phyloP scores from a whole-genome alignment of 2,329 filamentous ascomycete genomes.

The Teratosphaeria nubilosa region DNA sequence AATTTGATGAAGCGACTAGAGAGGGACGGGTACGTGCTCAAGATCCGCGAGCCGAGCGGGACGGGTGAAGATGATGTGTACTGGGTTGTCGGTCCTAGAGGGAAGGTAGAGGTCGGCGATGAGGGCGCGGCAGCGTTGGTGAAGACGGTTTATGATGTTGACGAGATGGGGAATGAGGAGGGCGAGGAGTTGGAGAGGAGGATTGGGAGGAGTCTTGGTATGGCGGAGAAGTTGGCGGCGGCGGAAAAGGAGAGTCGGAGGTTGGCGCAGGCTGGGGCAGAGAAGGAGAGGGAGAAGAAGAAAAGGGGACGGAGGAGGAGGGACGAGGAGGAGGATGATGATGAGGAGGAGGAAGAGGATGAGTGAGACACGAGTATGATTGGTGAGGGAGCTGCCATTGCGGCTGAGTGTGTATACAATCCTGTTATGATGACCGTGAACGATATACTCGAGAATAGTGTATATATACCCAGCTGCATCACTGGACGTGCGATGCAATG shows the following conservation, averaged over 20 bases:
- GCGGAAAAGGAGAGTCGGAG: slow-evolving; percentile 17
- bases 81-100: slow-evolving; percentile 76
- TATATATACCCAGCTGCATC: too few species aligned
- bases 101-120: slow-evolving; percentile 74
- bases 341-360: slow-evolving; percentile 8
- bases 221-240: slow-evolving; percentile 10
- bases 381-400: not conserved
- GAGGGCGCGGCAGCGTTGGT: slow-evolving; percentile 64
- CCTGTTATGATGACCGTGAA: not conserved
- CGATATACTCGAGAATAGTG: not conserved
- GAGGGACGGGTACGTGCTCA: slow-evolving; percentile 74
- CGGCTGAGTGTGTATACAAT: not conserved
- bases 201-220: slow-evolving; percentile 24
- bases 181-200: slow-evolving; percentile 22
- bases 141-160: slow-evolving; percentile 41
- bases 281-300: slow-evolving; percentile 5
- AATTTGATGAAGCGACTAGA: slow-evolving; percentile 63
- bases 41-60: slow-evolving; percentile 55
- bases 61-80: slow-evolving; percentile 64
- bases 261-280: not conserved
- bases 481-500: too few species aligned
- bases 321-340: slow-evolving; percentile 5
- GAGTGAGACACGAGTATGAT: not conserved
- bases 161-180: slow-evolving; percentile 14
- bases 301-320: slow-evolving; percentile 8